Conservation (phyloP, 768 basidiomycete species). For the Boletus rufocinnamomeus region DNA sequence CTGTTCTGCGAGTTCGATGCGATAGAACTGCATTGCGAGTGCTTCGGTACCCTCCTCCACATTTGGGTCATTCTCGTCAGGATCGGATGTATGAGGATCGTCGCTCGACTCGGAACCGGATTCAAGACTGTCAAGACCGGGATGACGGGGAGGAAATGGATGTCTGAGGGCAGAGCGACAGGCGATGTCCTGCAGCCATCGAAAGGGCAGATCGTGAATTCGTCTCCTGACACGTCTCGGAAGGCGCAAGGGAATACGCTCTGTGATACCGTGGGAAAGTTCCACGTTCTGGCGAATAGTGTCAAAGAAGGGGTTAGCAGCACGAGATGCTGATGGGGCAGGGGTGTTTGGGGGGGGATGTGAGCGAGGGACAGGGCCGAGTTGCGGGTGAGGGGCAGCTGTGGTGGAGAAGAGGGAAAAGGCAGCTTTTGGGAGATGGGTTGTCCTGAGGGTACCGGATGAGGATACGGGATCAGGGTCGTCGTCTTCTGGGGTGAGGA, state of each 20-base stretch:
- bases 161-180: conserved; percentile 42
- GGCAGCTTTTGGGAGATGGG: conserved; percentile 62
- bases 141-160: conserved; percentile 14
- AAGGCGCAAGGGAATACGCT: conserved; percentile 76
- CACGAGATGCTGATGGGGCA: conserved; percentile 29
- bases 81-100: conserved; percentile 34
- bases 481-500: conserved; percentile 51
- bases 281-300: conserved; percentile 88
- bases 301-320: conserved; percentile 90
- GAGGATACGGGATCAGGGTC: conserved; percentile 40
- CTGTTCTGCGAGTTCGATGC: conserved; percentile 90
- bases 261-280: conserved; percentile 70
- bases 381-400: conserved; percentile 19
- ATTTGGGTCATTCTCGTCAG: conserved; percentile 39
- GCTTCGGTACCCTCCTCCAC: conserved; percentile 73
- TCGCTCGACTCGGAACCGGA: conserved; percentile 40
- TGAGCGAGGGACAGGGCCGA: conserved; percentile 4
- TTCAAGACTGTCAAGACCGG: conserved; percentile 21
- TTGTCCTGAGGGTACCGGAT: conserved; percentile 47
- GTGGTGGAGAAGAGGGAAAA: conserved; percentile 56
- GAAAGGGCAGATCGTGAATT: conserved; percentile 74
- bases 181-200: conserved; percentile 77
- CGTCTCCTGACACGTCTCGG: conserved; percentile 52
- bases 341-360: conserved; percentile 17
- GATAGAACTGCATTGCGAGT: conserved; percentile 92